Conservation (phyloP, 768 basidiomycete genomes). For the Amanita pseudoporphyria region DNA sequence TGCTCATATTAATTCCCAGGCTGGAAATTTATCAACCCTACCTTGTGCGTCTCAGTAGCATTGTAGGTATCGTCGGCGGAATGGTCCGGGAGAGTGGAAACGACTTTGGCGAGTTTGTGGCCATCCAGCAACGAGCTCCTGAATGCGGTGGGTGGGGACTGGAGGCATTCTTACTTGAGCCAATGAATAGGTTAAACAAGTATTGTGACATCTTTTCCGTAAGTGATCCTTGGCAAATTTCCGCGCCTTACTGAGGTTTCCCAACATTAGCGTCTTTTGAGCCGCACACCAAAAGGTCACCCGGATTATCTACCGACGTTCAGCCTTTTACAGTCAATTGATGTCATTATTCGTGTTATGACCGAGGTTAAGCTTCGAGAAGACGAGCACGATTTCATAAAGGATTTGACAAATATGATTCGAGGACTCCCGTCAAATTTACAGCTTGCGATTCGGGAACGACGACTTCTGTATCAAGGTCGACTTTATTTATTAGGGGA, state of each 20-base stretch:
- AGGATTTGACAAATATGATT: conserved; percentile 48
- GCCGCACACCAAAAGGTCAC: conserved; percentile 61
- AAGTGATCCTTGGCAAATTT: conserved; percentile 17
- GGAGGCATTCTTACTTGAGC: conserved; percentile 62
- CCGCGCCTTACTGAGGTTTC: conserved; percentile 2
- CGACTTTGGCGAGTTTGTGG: conserved; percentile 82
- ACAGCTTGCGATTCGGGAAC: conserved; percentile 58
- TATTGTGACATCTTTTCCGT: conserved; percentile 74
- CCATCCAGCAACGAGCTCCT: conserved; percentile 47
- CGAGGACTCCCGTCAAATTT: conserved; percentile 44
- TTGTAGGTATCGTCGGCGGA: conserved; percentile 41
- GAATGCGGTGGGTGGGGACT: conserved; percentile 58
- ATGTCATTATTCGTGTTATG: conserved; percentile 66
- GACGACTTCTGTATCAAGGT: conserved; percentile 68
- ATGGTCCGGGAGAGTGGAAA: conserved; percentile 39
- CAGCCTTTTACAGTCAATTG: conserved; percentile 54
- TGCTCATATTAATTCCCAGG: conserved; percentile 52
- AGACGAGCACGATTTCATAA: conserved; percentile 75
- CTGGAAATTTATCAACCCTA: conserved; percentile 87
- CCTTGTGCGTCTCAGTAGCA: conserved; percentile 59
- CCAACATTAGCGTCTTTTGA: conserved; percentile 48
- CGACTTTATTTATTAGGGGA: conserved; percentile 27
- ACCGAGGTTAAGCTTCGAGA: conserved; percentile 81
- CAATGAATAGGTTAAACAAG: conserved; percentile 58
- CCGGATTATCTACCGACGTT: conserved; percentile 62